Evolutionary conservation across 768 basidiomycete genomes (phyloP), one percentile per base, ranked within the genome.

Genomic region (Dioszegia crocea): DNA sequence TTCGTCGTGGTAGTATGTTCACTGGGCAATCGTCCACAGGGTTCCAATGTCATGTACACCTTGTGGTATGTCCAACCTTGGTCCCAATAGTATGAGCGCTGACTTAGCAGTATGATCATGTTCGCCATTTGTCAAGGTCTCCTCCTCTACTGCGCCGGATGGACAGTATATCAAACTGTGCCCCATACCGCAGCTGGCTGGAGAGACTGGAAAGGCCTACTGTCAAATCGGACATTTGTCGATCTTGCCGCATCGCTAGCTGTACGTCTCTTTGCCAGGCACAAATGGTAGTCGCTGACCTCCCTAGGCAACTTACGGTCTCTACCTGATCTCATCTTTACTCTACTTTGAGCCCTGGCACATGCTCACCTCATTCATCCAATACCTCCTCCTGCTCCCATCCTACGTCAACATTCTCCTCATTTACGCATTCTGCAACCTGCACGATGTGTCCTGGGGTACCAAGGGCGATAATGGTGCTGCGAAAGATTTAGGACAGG

Each of bases 381-480:
- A 77, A 54, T 77, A 77, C 50, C 65, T 73, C 30, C 57, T 76
- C 17, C 65, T 76, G 51, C 61, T 77, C 1, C 77, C 77, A 2
- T 68, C 70, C 16, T 77, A 72, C 66, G 73, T 77, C 59, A 73
- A 70, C 48, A 70, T 78, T 17, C 64, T 76, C 24, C 61, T 70
- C 23, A 76, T 78, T 50, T 78, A 76, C 65, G 65, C 70, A 1
- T 66, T 71, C 46, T 70, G 72, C 38, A 77, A 78, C 41, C 49
- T 76, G 65, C 89, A 91, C 76, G 89, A 91, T 72, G 88, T 92
- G 44, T 87, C 86, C 30, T 83, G 83, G 91, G 91, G 91, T 60
- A 93, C 91, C 27, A 71, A 93, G 72, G 91, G 91, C 61, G 89
- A 92, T 79, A 91, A 92, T 66, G 88, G 88, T 39, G 80, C 89